Evolutionary conservation across 768 basidiomycete species (phyloP), one percentile per base, ranked within the genome.

Genomic region (Dendrothele bispora): DNA sequence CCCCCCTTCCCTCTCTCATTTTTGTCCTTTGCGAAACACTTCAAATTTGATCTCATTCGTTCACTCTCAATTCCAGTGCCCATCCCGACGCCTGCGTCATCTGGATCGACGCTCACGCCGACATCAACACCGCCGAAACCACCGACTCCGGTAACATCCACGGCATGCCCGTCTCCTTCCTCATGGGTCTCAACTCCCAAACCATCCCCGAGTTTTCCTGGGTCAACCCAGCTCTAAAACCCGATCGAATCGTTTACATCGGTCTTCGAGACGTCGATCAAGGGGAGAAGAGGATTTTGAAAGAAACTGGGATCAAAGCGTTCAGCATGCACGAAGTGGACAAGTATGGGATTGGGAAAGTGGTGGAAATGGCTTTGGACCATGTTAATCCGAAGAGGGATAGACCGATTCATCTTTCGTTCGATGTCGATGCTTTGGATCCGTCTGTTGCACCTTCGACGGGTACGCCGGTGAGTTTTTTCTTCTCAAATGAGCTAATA

Each of bases 41-140:
- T 39, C 24, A n/a, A 25, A 22, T 24, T n/a, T 28, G 12, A 24
- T 49, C 26, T 10, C 26, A 12, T 15, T n/a, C 14, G 36, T 41
- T 5, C 29, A 18, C 14, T 29, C 14, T n/a, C 7, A 17, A 17
- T 30, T 46, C 21, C 41, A 91, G 90, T 48, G 72, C 75, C 38
- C 77, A 90, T 60, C 85, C 88, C 11, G 80, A 91, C 24, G 84
- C 89, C 20, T 90, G 91, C 62, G 85, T 99, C 28, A 72, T 99
- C 51, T 98, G 97, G 97, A 74, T 98, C 50, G 97, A 99, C 62
- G 97, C 97, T 3, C 97, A 98, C 59, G 88, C 93, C 17, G 97
- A 98, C 63, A 92, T 99, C 71, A 98, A 99, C 67, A 97, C 95
- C 5, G 70, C 78, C 10, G 82, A 86, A 47, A 82, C 89, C 14